A percentile compares a stretch with the other conserved stretches of the same genome.
phyloP scores from a whole-genome alignment of 345 rosid genomes.

The Eucalyptus curtisii region DNA sequence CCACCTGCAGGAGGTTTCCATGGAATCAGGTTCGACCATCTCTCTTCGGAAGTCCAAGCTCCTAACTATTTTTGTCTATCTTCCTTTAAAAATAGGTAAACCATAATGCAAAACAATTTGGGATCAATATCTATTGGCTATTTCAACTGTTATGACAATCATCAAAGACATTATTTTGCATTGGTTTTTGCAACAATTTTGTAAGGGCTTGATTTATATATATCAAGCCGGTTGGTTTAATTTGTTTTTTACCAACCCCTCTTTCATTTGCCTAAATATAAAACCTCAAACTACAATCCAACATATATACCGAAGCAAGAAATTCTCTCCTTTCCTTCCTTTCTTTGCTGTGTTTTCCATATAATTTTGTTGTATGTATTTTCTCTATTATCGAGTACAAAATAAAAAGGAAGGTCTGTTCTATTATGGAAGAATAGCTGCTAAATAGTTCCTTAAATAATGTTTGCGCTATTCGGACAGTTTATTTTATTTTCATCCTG shows the following conservation, averaged over 20 bases:
- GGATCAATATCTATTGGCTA: neutral
- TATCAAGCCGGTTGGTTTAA: neutral
- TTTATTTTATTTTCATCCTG: neutral
- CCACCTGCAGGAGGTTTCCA: constrained; percentile 68
- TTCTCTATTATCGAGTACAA: neutral
- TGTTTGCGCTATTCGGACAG: neutral
- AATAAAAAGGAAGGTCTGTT: neutral
- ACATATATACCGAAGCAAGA: neutral
- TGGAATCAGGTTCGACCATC: constrained; percentile 35
- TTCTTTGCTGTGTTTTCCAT: neutral
- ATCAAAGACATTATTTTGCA: neutral
- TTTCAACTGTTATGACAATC: neutral
- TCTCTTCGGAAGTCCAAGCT: neutral
- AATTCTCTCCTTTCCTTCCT: neutral
- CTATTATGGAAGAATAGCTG: neutral
- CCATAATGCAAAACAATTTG: neutral
- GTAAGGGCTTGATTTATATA: neutral
- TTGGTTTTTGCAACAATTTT: neutral
- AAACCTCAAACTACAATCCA: neutral
- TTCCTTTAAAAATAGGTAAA: neutral
- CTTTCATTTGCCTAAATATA: neutral
- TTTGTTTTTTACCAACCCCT: neutral
- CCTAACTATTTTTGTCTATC: neutral
- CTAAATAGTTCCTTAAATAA: neutral
- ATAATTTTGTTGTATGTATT: neutral